Evolutionary conservation across 2,329 filamentous ascomycete genomes (phyloP), one percentile per base, ranked within the genome.

Genomic region (Fusarium praegraminearum): DNA sequence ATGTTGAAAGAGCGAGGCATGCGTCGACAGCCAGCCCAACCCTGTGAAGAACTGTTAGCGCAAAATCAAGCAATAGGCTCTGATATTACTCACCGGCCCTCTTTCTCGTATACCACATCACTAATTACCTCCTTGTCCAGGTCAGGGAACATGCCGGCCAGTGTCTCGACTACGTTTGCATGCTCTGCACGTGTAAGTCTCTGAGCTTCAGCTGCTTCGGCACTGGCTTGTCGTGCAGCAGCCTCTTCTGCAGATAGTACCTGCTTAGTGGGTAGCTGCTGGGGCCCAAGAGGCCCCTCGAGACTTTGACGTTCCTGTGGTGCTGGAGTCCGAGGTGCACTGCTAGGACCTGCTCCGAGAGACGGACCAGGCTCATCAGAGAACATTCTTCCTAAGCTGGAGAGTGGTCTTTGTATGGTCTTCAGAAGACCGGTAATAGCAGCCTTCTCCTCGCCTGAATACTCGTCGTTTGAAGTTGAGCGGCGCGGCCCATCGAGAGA

Each of bases 91-190:
- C 80, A 95, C 93, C 93, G 89, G 77, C 96, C 97, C 80, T 98
- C 91, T 81, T 99, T 98, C 83, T 97, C 89, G 78, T 95, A 90
- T 28, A 99, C 96, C 41, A 99, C 96, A 81, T 99, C 96, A 75
- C 94, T 94, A 77, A 99, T 98, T 38, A 99, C 87, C 50, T 99
- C 97, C 75, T 90, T 89, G 79, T 99, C 96, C 52, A 99, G 83
- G 76, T 97, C 94, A 1, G 96, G 96, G 78, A 99, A 99, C 96
- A 99, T 99, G 73, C 93, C 92, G 49, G 93, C 90, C 60, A 99
- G 82, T 36, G 96, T 98, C 81, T 98, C 96, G 4, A 98, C 95
- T 10, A 99, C 90, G 73, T 94, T 95, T 56, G 89, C 85, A 80
- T 98, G 94, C 83, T 99, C 96, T 57, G 91, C 90, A 36, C 90